phyloP scores from a whole-genome alignment of 495 filamentous ascomycete species.

The Penicillium canariense region DNA sequence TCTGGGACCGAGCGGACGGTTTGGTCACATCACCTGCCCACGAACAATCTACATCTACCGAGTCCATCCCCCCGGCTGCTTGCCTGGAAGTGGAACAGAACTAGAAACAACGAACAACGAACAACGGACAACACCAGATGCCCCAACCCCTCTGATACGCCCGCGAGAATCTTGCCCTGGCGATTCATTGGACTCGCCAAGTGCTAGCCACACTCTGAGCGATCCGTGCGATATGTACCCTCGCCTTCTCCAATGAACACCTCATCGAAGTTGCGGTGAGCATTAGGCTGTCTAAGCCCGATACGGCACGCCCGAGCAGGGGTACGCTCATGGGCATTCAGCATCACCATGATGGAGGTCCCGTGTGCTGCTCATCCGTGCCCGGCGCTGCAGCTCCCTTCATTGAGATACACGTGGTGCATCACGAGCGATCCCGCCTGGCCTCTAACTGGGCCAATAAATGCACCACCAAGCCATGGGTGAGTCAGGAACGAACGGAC shows the following conservation, averaged over 20 bases:
- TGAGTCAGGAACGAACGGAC: too few species aligned
- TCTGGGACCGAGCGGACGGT: too few species aligned
- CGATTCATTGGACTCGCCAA: constrained; percentile 1
- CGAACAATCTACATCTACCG: not conserved
- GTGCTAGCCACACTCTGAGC: not conserved
- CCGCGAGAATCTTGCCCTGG: not conserved
- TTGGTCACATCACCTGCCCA: too few species aligned
- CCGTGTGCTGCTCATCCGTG: not conserved
- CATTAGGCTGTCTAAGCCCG: not conserved
- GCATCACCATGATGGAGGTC: not conserved
- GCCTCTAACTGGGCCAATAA: not conserved
- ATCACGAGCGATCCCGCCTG: not conserved
- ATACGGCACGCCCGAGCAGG: not conserved
- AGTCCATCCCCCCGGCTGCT: not conserved
- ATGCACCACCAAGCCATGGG: not conserved
- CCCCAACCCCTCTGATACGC: not conserved
- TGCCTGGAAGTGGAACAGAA: not conserved
- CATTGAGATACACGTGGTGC: constrained; percentile 1
- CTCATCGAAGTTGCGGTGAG: not conserved
- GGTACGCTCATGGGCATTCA: not conserved
- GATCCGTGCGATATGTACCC: not conserved
- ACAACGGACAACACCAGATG: too few species aligned
- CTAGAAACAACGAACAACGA: not conserved
- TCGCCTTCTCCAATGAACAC: not conserved
- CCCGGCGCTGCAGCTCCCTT: not conserved